Percentiles rank a stretch among this genome's conserved stretches.
Evolutionary conservation across 202 grass and related monocot genomes (phyloP).

Genomic region (Zizania palustris): DNA sequence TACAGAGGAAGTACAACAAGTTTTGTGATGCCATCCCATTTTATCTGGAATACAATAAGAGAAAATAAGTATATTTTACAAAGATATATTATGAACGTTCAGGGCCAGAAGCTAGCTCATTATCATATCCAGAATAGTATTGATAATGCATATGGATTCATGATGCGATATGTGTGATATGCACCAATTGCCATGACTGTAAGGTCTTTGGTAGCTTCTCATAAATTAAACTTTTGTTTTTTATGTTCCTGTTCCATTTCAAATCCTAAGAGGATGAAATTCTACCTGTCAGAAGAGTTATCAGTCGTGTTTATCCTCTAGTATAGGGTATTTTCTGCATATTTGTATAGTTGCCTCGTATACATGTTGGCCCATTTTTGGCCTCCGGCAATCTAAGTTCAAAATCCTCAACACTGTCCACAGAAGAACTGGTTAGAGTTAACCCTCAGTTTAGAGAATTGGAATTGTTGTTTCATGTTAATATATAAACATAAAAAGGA

Average conservation of each 20-base stretch:
- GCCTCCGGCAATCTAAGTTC: no score
- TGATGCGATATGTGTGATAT: neutral
- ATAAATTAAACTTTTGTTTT: neutral
- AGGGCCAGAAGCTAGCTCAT: neutral
- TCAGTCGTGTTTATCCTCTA: no score
- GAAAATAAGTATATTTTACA: neutral
- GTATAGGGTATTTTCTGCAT: no score
- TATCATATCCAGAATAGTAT: slow-evolving; percentile 30
- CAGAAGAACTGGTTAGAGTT: slow-evolving; percentile 17
- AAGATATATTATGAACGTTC: slow-evolving; percentile 4
- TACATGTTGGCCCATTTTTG: no score
- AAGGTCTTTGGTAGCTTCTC: slow-evolving; percentile 23
- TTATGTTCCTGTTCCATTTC: neutral
- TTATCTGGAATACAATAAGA: slow-evolving; percentile 43
- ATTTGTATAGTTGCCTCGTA: no score
- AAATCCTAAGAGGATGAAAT: slow-evolving; percentile 20
- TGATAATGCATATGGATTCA: slow-evolving; percentile 17
- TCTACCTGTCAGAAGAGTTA: no score
- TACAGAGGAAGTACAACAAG: slow-evolving; percentile 94
- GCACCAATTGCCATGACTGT: neutral
- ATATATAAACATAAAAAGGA: neutral
- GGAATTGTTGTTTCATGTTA: slow-evolving; percentile 15
- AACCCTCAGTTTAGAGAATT: slow-evolving; percentile 10
- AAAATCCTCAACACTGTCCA: neutral
- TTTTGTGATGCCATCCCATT: slow-evolving; percentile 94